A percentile compares a stretch with the other conserved stretches of the same genome.
Conservation (phyloP, 2,329 filamentous ascomycete genomes). For the Penicillium italicum region DNA sequence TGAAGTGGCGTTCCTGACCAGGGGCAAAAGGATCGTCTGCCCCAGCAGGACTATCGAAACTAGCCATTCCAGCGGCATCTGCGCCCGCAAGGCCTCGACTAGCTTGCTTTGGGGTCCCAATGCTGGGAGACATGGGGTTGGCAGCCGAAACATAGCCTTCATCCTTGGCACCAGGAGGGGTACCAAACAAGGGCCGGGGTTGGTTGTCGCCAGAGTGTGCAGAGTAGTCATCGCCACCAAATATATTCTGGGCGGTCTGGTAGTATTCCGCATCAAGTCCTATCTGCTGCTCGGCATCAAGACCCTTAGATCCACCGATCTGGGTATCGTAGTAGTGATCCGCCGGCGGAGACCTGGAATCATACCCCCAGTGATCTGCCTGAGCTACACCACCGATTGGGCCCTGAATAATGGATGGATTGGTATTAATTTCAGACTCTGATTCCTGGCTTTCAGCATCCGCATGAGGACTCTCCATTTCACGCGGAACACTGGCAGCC, state of each 20-base stretch:
- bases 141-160: conserved; percentile 88
- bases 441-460: conserved; percentile 63
- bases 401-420: conserved; percentile 78
- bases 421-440: conserved; percentile 67
- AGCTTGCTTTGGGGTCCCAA: conserved; percentile 46
- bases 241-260: conserved; percentile 46
- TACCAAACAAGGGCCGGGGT: conserved; percentile 44
- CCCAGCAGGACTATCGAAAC: conserved; percentile 48
- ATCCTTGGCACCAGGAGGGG: conserved; percentile 64
- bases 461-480: conserved; percentile 66
- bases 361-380: conserved; percentile 55
- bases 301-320: conserved; percentile 53
- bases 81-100: conserved; percentile 51
- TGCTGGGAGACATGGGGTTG: conserved; percentile 53
- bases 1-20: conserved; percentile 63
- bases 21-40: conserved; percentile 64
- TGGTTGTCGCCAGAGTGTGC: conserved; percentile 35
- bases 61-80: conserved; percentile 51
- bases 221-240: conserved; percentile 40
- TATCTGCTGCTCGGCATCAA: conserved; percentile 54
- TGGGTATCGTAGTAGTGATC: conserved; percentile 39
- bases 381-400: conserved; percentile 58
- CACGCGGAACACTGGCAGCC: conserved; percentile 63
- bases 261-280: conserved; percentile 61
- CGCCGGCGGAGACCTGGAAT: conserved; percentile 50